Percentiles rank a stretch among this genome's conserved stretches.
Conservation (phyloP, 306 rosid species). For the Quercus aquifolioides region DNA sequence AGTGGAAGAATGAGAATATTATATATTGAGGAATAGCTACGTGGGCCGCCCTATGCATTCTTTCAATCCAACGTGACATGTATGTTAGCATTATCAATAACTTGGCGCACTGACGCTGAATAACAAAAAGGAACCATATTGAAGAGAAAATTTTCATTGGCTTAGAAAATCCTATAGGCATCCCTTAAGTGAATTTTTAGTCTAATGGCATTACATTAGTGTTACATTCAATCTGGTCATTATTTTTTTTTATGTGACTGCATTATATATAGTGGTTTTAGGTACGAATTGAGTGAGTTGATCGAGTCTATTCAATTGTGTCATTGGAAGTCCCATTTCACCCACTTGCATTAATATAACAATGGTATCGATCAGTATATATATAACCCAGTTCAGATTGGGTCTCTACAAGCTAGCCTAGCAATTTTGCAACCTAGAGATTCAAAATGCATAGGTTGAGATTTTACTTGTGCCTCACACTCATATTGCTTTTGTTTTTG, state of each 20-base stretch:
- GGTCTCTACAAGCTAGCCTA: neutral
- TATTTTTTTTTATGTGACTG: conserved; percentile 7
- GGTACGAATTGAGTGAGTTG: neutral
- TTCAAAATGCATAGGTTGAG: neutral
- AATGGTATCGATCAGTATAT: neutral
- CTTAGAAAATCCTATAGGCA: no score
- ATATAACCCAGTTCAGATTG: neutral
- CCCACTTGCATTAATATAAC: neutral
- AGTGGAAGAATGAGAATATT: no score
- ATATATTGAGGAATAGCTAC: no score
- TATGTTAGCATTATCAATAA: no score
- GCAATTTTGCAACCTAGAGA: neutral
- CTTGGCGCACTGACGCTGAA: neutral
- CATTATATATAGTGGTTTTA: neutral
- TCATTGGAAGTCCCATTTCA: neutral
- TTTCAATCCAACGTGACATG: no score
- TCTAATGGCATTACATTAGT: no score
- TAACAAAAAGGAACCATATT: neutral
- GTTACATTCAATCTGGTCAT: neutral
- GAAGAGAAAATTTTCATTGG: no score
- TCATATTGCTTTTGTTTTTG: conserved; percentile 15
- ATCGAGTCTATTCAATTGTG: neutral
- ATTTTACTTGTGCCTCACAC: neutral
- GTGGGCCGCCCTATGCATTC: no score
- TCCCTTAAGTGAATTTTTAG: no score